A percentile compares a stretch with the other conserved stretches of the same genome.
phyloP scores from a whole-genome alignment of 768 basidiomycete genomes.

The Macrolepiota fuliginosa region DNA sequence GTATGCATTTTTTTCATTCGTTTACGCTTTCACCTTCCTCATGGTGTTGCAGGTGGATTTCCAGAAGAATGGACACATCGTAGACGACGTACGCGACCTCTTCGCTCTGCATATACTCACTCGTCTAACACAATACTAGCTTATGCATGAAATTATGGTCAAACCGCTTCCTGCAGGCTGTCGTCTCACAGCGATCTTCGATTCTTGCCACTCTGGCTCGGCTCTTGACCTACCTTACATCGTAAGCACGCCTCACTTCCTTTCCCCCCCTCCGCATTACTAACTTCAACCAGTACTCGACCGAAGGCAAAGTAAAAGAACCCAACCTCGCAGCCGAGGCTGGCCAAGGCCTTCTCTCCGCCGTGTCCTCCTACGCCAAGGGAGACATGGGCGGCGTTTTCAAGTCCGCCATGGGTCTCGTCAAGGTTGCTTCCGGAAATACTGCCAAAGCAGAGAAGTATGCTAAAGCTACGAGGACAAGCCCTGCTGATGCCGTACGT shows the following conservation, averaged over 20 bases:
- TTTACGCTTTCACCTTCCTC: not conserved
- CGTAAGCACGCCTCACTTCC: slow-evolving; percentile 31
- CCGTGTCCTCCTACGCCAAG: slow-evolving; percentile 70
- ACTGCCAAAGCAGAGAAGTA: slow-evolving; percentile 61
- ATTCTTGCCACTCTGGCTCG: slow-evolving; percentile 89
- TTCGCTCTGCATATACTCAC: not conserved
- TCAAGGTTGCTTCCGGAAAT: slow-evolving; percentile 72
- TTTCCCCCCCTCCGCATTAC: not conserved
- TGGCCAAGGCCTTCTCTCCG: slow-evolving; percentile 80
- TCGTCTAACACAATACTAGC: slow-evolving; percentile 28
- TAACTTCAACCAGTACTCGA: slow-evolving; percentile 65
- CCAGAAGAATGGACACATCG: slow-evolving; percentile 68
- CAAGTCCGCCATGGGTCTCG: slow-evolving; percentile 65
- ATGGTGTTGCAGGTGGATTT: slow-evolving; percentile 37
- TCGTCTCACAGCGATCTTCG: slow-evolving; percentile 81
- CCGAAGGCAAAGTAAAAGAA: slow-evolving; percentile 94
- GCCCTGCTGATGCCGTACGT: slow-evolving; percentile 83
- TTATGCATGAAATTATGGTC: slow-evolving; percentile 80
- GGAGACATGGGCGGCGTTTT: slow-evolving; percentile 83
- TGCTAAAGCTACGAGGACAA: slow-evolving; percentile 63
- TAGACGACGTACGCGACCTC: slow-evolving; percentile 72
- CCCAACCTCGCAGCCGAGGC: slow-evolving; percentile 88
- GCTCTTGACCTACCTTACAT: slow-evolving; percentile 76
- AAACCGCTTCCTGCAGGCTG: slow-evolving; percentile 80
- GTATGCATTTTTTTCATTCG: slow-evolving; percentile 24